Percentiles rank a stretch among this genome's conserved stretches.
Evolutionary conservation across 805 yeast species (phyloP).

Genomic region (Schwanniomyces yamadae): DNA sequence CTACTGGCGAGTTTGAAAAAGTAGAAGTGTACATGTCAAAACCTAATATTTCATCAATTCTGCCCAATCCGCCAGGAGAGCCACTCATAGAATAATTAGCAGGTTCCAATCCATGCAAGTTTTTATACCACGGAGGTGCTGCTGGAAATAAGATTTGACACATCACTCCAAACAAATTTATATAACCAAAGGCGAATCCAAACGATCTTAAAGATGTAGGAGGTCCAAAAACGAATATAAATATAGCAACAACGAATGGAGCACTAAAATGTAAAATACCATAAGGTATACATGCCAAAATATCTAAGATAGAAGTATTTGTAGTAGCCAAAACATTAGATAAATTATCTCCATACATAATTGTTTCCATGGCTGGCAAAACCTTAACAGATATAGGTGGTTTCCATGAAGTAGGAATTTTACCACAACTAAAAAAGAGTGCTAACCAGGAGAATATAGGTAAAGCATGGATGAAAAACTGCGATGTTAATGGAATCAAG

Average conservation of each 20-base stretch:
- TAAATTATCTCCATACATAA: constrained; percentile 86
- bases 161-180: constrained; percentile 84
- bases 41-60: constrained; percentile 80
- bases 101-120: constrained; percentile 78
- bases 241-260: constrained; percentile 80
- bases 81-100: constrained; percentile 92
- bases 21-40: constrained; percentile 79
- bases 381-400: constrained; percentile 89
- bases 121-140: constrained; percentile 97
- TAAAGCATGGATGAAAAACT: constrained; percentile 77
- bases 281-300: constrained; percentile 94
- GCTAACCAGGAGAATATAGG: constrained; percentile 88
- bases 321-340: constrained; percentile 78
- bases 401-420: constrained; percentile 69
- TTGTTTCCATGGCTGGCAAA: constrained; percentile 88
- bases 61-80: constrained; percentile 90
- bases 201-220: constrained; percentile 81
- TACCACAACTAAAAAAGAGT: constrained; percentile 72
- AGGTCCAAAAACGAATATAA: constrained; percentile 85
- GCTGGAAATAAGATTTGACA: constrained; percentile 84
- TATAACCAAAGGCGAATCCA: constrained; percentile 92
- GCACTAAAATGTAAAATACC: constrained; percentile 88
- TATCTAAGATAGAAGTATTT: constrained; percentile 63
- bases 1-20: constrained; percentile 83
- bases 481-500: constrained; percentile 72